Percentiles rank a stretch among this genome's conserved stretches.
phyloP scores from a whole-genome alignment of 169 alveolate species.

The Besnoitia besnoiti region DNA sequence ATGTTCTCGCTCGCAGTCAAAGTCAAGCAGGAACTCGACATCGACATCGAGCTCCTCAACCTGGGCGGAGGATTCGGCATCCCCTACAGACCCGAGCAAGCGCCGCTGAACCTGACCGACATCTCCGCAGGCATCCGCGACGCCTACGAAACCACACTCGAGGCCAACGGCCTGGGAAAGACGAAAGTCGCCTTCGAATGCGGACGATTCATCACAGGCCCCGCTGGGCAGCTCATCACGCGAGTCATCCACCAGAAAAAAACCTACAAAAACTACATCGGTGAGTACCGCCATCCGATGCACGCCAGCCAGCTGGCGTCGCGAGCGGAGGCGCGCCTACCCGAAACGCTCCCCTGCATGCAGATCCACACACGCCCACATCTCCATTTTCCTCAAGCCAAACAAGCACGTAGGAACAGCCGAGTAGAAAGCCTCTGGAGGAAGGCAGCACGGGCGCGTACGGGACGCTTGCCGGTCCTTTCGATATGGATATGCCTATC shows the following conservation, averaged over 20 bases:
- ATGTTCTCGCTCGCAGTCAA: constrained; percentile 47
- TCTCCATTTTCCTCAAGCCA: no score
- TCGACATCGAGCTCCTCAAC: constrained; percentile 59
- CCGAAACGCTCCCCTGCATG: no score
- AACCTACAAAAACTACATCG: constrained; percentile 48
- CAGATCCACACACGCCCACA: no score
- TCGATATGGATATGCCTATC: no score
- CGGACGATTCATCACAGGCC: constrained; percentile 68
- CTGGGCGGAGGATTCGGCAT: constrained; percentile 72
- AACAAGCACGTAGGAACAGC: no score
- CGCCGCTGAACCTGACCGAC: neutral
- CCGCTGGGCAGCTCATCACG: constrained; percentile 12
- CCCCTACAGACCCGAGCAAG: constrained; percentile 64
- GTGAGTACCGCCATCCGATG: neutral
- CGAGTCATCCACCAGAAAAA: constrained; percentile 21
- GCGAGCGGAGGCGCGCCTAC: no score
- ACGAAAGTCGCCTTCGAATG: constrained; percentile 64
- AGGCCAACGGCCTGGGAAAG: neutral
- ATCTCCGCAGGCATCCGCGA: neutral
- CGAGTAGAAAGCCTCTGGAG: no score
- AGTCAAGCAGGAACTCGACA: constrained; percentile 56
- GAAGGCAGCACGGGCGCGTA: no score
- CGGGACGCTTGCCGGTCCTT: no score
- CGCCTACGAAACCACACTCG: neutral
- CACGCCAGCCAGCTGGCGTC: no score